These are phyloP conservation scores for Cucumis hystrix DNA, from an alignment of 306 rosid species.

Conservation along the genomic window DNA sequence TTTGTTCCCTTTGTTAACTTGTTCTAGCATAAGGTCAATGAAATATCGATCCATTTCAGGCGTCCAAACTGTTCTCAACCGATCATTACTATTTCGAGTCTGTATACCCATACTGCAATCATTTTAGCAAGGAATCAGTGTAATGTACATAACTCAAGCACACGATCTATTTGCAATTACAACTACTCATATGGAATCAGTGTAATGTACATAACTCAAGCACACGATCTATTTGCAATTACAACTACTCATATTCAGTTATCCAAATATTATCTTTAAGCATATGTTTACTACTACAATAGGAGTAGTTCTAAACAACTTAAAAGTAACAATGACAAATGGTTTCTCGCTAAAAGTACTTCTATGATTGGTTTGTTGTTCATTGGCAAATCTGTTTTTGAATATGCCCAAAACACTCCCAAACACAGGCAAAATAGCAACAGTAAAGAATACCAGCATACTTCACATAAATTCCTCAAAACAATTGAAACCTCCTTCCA, in stretches of 20 bases:
- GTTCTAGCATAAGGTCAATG: constrained; percentile 59
- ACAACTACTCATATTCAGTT: not conserved
- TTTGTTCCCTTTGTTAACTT: constrained; percentile 33
- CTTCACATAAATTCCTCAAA: not conserved
- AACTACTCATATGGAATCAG: not conserved
- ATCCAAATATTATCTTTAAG: not conserved
- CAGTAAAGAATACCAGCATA: no score
- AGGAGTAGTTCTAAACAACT: not conserved
- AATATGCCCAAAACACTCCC: no score
- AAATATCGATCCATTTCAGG: constrained; percentile 69
- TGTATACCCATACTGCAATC: constrained; percentile 1
- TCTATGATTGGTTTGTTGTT: no score
- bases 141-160: not conserved
- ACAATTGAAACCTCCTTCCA: not conserved
- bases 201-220: not conserved
- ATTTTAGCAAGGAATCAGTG: not conserved
- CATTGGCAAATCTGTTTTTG: no score
- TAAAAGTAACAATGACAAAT: not conserved
- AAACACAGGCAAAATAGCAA: no score
- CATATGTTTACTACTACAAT: not conserved
- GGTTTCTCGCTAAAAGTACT: no score
- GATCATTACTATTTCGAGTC: constrained; percentile 29
- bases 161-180: not conserved
- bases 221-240: not conserved
- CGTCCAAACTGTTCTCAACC: constrained; percentile 66